Percentiles rank a stretch among this genome's conserved stretches.
phyloP scores from a whole-genome alignment of 192 early-diverging fungal species.

The Helicostylum pulchrum region DNA sequence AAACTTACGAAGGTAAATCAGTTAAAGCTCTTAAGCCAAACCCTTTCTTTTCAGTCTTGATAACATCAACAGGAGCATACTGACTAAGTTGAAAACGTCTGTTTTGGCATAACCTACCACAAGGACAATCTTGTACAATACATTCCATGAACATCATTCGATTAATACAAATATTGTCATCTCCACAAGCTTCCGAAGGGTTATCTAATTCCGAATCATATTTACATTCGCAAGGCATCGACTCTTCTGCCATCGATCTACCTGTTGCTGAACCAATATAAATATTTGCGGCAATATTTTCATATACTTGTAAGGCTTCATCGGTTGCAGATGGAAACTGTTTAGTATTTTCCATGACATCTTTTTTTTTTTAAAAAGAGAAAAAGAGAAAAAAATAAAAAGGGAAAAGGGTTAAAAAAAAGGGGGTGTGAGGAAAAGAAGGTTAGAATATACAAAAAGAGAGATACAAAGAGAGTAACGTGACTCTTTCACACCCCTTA shows the following conservation, averaged over 20 bases:
- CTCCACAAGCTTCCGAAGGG: slow-evolving; percentile 80
- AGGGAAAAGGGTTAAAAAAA: background rate
- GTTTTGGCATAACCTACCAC: slow-evolving; percentile 85
- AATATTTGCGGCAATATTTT: slow-evolving; percentile 64
- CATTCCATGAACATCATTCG: slow-evolving; percentile 89
- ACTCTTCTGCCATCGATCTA: slow-evolving; percentile 62
- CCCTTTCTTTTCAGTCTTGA: slow-evolving; percentile 89
- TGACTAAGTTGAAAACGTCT: slow-evolving; percentile 83
- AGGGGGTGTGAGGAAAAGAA: no score
- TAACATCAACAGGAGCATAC: slow-evolving; percentile 82
- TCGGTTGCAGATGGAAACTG: slow-evolving; percentile 31
- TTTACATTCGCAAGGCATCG: slow-evolving; percentile 74
- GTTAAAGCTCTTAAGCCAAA: slow-evolving; percentile 78
- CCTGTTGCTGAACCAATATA: slow-evolving; percentile 70
- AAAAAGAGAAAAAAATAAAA: no score
- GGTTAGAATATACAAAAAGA: background rate
- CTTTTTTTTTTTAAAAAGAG: background rate
- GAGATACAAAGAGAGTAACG: no score
- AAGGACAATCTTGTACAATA: slow-evolving; percentile 81
- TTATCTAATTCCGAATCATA: slow-evolving; percentile 61
- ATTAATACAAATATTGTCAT: slow-evolving; percentile 90
- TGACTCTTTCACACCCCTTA: no score
- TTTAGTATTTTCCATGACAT: background rate
- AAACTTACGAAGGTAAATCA: slow-evolving; percentile 56
- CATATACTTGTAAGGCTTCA: slow-evolving; percentile 57